phyloP scores from a whole-genome alignment of 1,284 basidiomycete genomes.

The Moesziomyces aphidis region DNA sequence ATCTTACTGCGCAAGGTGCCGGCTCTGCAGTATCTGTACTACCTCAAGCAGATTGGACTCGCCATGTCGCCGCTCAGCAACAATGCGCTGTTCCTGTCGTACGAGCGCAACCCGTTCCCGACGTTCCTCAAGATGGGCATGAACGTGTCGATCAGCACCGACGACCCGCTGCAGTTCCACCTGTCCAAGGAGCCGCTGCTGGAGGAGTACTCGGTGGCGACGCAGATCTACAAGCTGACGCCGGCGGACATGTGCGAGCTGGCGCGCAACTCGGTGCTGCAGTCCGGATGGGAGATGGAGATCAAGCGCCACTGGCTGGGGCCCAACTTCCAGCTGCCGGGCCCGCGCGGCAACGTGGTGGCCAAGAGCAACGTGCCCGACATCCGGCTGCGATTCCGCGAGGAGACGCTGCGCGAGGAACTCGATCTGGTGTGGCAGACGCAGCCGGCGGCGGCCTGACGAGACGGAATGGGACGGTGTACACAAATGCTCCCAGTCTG shows the following conservation, averaged over 20 bases:
- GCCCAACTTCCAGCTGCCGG: constrained; percentile 79
- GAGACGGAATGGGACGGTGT: no score
- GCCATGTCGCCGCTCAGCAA: constrained; percentile 99
- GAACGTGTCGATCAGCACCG: constrained; percentile 96
- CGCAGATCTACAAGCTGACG: constrained; percentile 70
- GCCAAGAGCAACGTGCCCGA: constrained; percentile 89
- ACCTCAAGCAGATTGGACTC: constrained; percentile 72
- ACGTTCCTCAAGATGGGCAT: constrained; percentile 96
- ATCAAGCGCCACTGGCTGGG: constrained; percentile 90
- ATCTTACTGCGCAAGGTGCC: constrained; percentile 97
- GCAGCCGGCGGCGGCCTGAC: constrained; percentile 9
- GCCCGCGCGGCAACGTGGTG: constrained; percentile 63
- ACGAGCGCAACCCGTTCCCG: constrained; percentile 96
- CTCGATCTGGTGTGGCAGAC: constrained; percentile 57
- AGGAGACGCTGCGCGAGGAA: constrained; percentile 88
- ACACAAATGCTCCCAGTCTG: no score
- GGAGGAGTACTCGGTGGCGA: constrained; percentile 98
- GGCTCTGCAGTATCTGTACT: constrained; percentile 80
- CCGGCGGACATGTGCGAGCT: constrained; percentile 79
- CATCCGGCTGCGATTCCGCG: constrained; percentile 86
- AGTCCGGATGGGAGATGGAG: constrained; percentile 99
- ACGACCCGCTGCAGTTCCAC: constrained; percentile 77
- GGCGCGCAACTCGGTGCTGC: constrained; percentile 93
- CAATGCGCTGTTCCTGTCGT: constrained; percentile 95
- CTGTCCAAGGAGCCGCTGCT: constrained; percentile 80